Evolutionary conservation across 805 yeast genomes (phyloP).

Genomic region (Lachancea lanzarotensis): DNA sequence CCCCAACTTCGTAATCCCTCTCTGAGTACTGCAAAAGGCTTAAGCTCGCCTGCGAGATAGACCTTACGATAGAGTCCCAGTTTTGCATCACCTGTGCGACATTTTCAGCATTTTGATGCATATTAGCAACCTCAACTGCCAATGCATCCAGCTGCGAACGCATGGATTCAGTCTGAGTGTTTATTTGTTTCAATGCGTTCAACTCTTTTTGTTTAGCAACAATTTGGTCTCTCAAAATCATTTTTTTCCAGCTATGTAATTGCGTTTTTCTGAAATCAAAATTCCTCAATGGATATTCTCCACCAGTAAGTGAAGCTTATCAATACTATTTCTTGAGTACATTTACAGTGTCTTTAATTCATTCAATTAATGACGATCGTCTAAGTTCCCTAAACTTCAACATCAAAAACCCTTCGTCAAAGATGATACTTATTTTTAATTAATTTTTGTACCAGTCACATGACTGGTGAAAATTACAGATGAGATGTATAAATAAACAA

Average conservation of each 20-base stretch:
- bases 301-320: no score
- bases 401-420: not conserved
- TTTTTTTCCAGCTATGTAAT: not conserved
- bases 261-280: no score
- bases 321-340: no score
- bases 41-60: conserved; percentile 30
- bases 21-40: conserved; percentile 28
- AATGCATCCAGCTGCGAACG: conserved; percentile 24
- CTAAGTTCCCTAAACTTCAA: not conserved
- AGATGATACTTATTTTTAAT: conserved; percentile 3
- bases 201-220: conserved; percentile 22
- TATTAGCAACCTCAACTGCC: conserved; percentile 20
- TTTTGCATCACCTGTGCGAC: conserved; percentile 25
- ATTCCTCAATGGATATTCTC: no score
- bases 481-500: not conserved
- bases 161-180: conserved; percentile 23
- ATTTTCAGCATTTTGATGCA: conserved; percentile 23
- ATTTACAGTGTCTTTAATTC: no score
- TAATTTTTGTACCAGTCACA: no score
- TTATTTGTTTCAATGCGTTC: conserved; percentile 22
- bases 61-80: conserved; percentile 29
- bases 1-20: conserved; percentile 29
- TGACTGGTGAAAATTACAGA: not conserved
- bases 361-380: no score
- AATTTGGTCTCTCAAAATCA: conserved; percentile 15